Percentiles rank a stretch among this genome's conserved stretches.
These are phyloP conservation scores for Zasmidium angulare DNA, from an alignment of 2,329 filamentous ascomycete species.

Conservation along the genomic window DNA sequence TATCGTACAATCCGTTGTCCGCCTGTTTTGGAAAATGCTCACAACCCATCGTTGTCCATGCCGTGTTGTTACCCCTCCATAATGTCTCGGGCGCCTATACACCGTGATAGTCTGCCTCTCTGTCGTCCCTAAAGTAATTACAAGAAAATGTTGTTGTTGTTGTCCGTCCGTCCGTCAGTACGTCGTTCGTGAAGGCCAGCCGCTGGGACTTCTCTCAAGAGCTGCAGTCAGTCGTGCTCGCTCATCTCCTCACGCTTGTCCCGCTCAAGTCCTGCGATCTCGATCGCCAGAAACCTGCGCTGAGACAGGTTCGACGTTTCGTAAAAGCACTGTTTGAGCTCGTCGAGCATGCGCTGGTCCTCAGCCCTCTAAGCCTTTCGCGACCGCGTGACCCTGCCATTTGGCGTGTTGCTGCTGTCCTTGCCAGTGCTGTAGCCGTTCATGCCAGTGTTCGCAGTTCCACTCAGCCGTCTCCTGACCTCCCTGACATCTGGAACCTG, in stretches of 20 bases:
- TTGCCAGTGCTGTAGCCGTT: conserved; percentile 36
- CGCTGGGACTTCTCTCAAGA: conserved; percentile 3
- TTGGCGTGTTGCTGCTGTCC: conserved; percentile 48
- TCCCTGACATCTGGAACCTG: conserved; percentile 58
- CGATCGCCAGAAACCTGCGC: too few species aligned
- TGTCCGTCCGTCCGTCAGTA: background rate
- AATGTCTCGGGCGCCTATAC: conserved; percentile 1
- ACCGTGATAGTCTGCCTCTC: background rate
- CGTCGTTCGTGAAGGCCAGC: conserved; percentile 3
- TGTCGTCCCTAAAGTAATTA: conserved; percentile 8
- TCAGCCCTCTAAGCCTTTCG: conserved; percentile 62
- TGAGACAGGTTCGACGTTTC: too few species aligned
- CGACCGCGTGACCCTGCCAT: conserved; percentile 63
- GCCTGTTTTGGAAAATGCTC: background rate
- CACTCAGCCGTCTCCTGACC: conserved; percentile 53
- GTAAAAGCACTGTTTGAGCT: too few species aligned
- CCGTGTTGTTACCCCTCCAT: too few species aligned
- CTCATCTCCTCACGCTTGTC: background rate
- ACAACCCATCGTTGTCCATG: background rate
- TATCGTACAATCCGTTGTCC: conserved; percentile 2
- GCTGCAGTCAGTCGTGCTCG: conserved; percentile 1
- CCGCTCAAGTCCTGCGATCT: too few species aligned
- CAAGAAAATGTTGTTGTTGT: conserved; percentile 1
- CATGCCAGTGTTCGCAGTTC: conserved; percentile 35
- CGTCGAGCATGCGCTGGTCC: conserved; percentile 21